Percentiles rank a stretch among this genome's conserved stretches.
These are phyloP conservation scores for Zizania palustris DNA, from an alignment of 202 grass and related monocot species.

Conservation along the genomic window DNA sequence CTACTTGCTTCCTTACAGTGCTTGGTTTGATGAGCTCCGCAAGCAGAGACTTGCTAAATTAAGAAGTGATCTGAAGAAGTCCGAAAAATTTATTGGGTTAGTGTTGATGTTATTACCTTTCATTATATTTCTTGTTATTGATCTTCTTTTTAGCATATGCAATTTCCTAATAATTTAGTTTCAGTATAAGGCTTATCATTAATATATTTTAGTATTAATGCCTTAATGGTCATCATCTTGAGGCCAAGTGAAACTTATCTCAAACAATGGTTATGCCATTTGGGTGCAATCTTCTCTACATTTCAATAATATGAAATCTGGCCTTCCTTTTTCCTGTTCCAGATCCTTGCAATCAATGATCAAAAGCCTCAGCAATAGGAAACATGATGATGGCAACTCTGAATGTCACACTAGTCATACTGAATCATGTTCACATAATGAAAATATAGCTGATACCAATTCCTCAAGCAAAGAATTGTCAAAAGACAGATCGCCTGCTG, in stretches of 20 bases:
- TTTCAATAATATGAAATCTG: slow-evolving; percentile 36
- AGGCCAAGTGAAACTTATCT: slow-evolving; percentile 24
- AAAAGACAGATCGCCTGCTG: slow-evolving; percentile 66
- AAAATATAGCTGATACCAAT: slow-evolving; percentile 56
- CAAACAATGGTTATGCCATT: slow-evolving; percentile 8
- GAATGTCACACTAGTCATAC: slow-evolving; percentile 46
- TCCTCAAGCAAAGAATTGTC: slow-evolving; percentile 75
- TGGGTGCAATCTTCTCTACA: slow-evolving; percentile 9
- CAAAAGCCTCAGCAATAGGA: slow-evolving; percentile 68
- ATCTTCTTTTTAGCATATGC: slow-evolving; percentile 17
- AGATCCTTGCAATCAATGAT: slow-evolving; percentile 82
- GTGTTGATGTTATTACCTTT: slow-evolving; percentile 33
- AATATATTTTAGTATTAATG: slow-evolving; percentile 6
- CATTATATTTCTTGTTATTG: slow-evolving; percentile 1
- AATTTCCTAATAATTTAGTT: slow-evolving; percentile 26
- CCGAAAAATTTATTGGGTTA: slow-evolving; percentile 81
- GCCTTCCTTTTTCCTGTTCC: slow-evolving; percentile 43
- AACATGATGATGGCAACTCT: slow-evolving; percentile 45
- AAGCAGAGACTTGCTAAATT: slow-evolving; percentile 80
- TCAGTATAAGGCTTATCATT: background rate
- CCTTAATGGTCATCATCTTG: slow-evolving; percentile 15
- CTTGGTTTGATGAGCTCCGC: slow-evolving; percentile 89
- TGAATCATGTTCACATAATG: slow-evolving; percentile 48
- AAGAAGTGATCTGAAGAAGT: slow-evolving; percentile 69
- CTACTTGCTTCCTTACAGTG: slow-evolving; percentile 57